Evolutionary conservation across 768 basidiomycete genomes (phyloP).

Genomic region (Leccinellum luteum): DNA sequence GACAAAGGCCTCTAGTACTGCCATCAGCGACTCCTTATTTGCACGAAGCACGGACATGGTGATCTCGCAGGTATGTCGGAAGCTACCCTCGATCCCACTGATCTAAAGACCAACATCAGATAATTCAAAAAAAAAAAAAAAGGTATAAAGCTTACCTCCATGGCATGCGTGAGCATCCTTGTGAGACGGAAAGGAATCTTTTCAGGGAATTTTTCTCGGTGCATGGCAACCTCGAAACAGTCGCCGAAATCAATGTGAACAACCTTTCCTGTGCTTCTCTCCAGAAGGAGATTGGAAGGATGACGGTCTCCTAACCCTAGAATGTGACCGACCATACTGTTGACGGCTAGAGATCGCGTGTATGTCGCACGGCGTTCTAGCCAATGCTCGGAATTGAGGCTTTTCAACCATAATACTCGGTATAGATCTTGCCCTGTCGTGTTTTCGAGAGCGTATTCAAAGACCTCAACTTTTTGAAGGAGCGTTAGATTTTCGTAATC

Average conservation of each 20-base stretch:
- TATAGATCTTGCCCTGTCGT: slow-evolving; percentile 98
- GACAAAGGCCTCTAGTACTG: slow-evolving; percentile 96
- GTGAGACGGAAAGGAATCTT: slow-evolving; percentile 98
- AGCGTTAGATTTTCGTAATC: slow-evolving; percentile 94
- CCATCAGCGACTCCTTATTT: slow-evolving; percentile 99
- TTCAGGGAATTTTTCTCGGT: slow-evolving; percentile 98
- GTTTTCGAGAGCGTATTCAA: slow-evolving; percentile 97
- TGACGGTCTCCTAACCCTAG: slow-evolving; percentile 97
- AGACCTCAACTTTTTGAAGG: slow-evolving; percentile 98
- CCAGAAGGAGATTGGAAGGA: slow-evolving; percentile 91
- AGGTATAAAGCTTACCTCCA: slow-evolving; percentile 68
- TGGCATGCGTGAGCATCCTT: slow-evolving; percentile 97
- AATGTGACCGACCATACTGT: slow-evolving; percentile 99
- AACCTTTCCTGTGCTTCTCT: slow-evolving; percentile 88
- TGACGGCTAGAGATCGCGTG: slow-evolving; percentile 92
- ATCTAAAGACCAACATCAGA: slow-evolving; percentile 53
- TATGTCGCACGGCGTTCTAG: slow-evolving; percentile 94
- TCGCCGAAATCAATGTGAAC: slow-evolving; percentile 98
- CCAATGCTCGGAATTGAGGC: slow-evolving; percentile 95
- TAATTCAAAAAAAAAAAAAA: neutral
- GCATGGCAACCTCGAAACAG: slow-evolving; percentile 98
- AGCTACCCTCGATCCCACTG: slow-evolving; percentile 97
- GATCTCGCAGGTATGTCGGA: slow-evolving; percentile 92
- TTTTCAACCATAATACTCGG: slow-evolving; percentile 95
- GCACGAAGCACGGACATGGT: slow-evolving; percentile 96